These are phyloP conservation scores for Gnomoniopsis sp. DNA, from an alignment of 2,329 filamentous ascomycete genomes.

Conservation along the genomic window DNA sequence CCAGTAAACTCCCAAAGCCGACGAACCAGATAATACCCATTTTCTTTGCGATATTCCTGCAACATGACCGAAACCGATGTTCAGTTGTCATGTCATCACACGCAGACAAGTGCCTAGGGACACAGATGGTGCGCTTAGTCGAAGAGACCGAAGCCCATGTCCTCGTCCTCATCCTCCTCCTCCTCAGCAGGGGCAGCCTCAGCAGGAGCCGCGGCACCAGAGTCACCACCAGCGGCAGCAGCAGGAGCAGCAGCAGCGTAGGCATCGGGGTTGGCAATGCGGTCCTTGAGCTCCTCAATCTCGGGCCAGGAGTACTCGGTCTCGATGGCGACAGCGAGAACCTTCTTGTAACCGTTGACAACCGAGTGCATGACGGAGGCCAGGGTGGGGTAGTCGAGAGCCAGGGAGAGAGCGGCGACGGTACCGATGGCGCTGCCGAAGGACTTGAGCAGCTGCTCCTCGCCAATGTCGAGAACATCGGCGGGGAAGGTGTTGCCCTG, in stretches of 20 bases:
- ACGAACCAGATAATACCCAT: slow-evolving; percentile 13
- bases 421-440: slow-evolving; percentile 80
- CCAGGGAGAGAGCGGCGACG: slow-evolving; percentile 88
- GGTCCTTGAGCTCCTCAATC: slow-evolving; percentile 98
- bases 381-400: slow-evolving; percentile 90
- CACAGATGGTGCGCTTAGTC: slow-evolving; percentile 10
- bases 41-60: slow-evolving; percentile 1
- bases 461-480: slow-evolving; percentile 85
- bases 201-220: slow-evolving; percentile 47
- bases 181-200: slow-evolving; percentile 58
- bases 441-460: slow-evolving; percentile 85
- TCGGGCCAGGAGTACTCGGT: slow-evolving; percentile 93
- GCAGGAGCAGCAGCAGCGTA: slow-evolving; percentile 82
- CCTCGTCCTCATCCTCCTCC: slow-evolving; percentile 65
- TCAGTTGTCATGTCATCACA: neutral
- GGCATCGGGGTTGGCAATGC: slow-evolving; percentile 97
- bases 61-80: slow-evolving; percentile 2
- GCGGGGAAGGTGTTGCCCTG: slow-evolving; percentile 88
- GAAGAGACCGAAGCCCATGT: slow-evolving; percentile 78
- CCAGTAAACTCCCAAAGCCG: slow-evolving; percentile 10
- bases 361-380: slow-evolving; percentile 95
- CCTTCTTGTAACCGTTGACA: slow-evolving; percentile 98
- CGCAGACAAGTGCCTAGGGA: neutral
- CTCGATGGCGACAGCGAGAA: slow-evolving; percentile 81
- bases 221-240: slow-evolving; percentile 50